phyloP scores from a whole-genome alignment of 495 filamentous ascomycete species.

The Aspergillus hancockii region DNA sequence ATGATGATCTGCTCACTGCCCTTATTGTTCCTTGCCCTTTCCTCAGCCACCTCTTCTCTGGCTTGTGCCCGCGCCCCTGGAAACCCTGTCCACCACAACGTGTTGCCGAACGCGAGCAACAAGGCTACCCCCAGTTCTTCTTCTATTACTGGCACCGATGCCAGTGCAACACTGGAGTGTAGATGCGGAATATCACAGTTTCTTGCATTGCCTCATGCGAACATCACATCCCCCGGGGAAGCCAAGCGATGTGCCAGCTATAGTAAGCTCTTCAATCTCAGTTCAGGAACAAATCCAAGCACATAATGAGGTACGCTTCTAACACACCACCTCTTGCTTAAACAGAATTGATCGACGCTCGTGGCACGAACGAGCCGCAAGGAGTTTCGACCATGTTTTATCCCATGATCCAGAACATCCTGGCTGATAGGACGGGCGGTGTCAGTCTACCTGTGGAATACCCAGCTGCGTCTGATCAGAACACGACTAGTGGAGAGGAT shows the following conservation, averaged over 20 bases:
- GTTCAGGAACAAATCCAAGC: not conserved
- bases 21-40: not conserved
- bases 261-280: not conserved
- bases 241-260: not conserved
- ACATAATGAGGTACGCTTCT: not conserved
- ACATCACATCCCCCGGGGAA: not conserved
- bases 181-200: not conserved
- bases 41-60: not conserved
- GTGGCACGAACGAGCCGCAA: slow-evolving; percentile 9
- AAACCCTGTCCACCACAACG: not conserved
- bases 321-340: not conserved
- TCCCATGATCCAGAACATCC: slow-evolving; percentile 5
- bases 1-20: not conserved
- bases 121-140: not conserved
- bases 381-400: slow-evolving; percentile 7
- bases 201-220: not conserved
- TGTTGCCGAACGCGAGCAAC: not conserved
- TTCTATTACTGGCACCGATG: not conserved
- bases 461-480: not conserved
- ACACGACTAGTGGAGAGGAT: slow-evolving; percentile 4
- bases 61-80: not conserved
- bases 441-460: slow-evolving; percentile 8
- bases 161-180: not conserved
- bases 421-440: not conserved
- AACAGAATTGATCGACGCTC: slow-evolving; percentile 10